Conservation (phyloP, 768 basidiomycete species). For the Phylloporus rhodoxanthus region DNA sequence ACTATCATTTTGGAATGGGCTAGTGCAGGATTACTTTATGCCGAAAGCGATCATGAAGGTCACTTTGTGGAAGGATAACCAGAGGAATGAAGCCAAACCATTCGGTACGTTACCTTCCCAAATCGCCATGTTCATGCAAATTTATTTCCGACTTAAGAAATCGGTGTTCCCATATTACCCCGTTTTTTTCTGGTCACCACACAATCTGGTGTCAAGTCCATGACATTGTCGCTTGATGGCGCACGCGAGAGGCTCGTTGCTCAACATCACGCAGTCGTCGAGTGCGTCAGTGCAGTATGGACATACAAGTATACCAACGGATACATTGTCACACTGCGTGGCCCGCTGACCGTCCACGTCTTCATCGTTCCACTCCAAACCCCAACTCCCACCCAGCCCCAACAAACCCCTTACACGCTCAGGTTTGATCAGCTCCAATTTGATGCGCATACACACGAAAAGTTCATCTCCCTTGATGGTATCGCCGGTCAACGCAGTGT, state of each 20-base stretch:
- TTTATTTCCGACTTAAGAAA: slow-evolving; percentile 45
- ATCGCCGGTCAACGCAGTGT: slow-evolving; percentile 46
- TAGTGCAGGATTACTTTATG: slow-evolving; percentile 67
- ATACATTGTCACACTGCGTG: slow-evolving; percentile 70
- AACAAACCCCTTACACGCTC: slow-evolving; percentile 32
- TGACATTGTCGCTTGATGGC: slow-evolving; percentile 74
- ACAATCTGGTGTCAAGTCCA: slow-evolving; percentile 79
- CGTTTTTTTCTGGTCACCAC: slow-evolving; percentile 82
- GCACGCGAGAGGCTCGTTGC: slow-evolving; percentile 63
- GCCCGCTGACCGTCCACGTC: slow-evolving; percentile 67
- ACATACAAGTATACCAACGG: slow-evolving; percentile 78
- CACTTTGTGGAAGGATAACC: slow-evolving; percentile 85
- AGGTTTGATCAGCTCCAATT: slow-evolving; percentile 74
- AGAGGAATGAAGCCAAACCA: slow-evolving; percentile 71
- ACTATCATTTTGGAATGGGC: slow-evolving; percentile 58
- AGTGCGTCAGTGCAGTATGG: slow-evolving; percentile 72
- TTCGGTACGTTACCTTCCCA: slow-evolving; percentile 51
- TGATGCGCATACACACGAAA: slow-evolving; percentile 67
- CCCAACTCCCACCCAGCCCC: slow-evolving; percentile 12
- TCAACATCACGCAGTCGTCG: slow-evolving; percentile 46
- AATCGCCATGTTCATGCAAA: slow-evolving; percentile 4
- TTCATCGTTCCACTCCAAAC: slow-evolving; percentile 26
- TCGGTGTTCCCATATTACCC: slow-evolving; percentile 71
- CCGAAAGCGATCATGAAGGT: slow-evolving; percentile 69
- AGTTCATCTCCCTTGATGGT: slow-evolving; percentile 62